These are phyloP conservation scores for Emericellopsis cladophorae DNA, from an alignment of 2,329 filamentous ascomycete genomes.

Conservation along the genomic window DNA sequence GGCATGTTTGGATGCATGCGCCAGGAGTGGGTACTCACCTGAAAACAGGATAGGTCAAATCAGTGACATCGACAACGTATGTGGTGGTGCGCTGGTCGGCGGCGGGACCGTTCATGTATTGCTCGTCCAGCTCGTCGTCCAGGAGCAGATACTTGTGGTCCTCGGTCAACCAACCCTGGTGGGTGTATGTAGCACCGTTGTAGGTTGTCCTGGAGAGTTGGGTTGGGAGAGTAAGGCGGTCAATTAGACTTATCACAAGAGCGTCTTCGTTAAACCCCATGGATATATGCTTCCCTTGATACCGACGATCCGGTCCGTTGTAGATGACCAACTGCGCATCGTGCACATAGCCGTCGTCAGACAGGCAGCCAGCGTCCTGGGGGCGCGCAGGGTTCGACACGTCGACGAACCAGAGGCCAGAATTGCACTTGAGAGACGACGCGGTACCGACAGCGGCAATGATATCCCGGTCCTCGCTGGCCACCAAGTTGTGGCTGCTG, in stretches of 20 bases:
- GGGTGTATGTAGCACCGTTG: slow-evolving; percentile 39
- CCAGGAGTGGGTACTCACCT: no score
- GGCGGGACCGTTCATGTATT: slow-evolving; percentile 22
- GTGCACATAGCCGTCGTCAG: slow-evolving; percentile 34
- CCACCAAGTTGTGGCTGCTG: slow-evolving; percentile 33
- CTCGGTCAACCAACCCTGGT: slow-evolving; percentile 40
- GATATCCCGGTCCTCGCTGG: slow-evolving; percentile 31
- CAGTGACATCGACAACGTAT: slow-evolving; percentile 34
- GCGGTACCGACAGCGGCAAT: slow-evolving; percentile 27
- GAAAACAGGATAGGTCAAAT: neutral
- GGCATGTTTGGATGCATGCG: no score
- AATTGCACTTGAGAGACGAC: slow-evolving; percentile 25
- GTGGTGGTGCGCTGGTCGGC: slow-evolving; percentile 28
- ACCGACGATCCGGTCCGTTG: slow-evolving; percentile 22
- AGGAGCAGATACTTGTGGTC: slow-evolving; percentile 26
- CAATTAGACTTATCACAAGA: slow-evolving; percentile 28
- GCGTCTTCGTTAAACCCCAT: slow-evolving; percentile 13
- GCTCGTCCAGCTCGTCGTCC: slow-evolving; percentile 41
- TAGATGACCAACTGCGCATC: slow-evolving; percentile 38
- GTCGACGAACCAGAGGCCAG: slow-evolving; percentile 41
- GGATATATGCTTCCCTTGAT: slow-evolving; percentile 8
- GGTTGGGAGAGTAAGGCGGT: slow-evolving; percentile 26
- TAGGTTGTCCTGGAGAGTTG: slow-evolving; percentile 40
- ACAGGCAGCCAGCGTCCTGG: slow-evolving; percentile 30
- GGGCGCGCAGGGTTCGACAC: slow-evolving; percentile 37